Conservation (phyloP, 495 filamentous ascomycete species). For the Evansstolkia leycettana region DNA sequence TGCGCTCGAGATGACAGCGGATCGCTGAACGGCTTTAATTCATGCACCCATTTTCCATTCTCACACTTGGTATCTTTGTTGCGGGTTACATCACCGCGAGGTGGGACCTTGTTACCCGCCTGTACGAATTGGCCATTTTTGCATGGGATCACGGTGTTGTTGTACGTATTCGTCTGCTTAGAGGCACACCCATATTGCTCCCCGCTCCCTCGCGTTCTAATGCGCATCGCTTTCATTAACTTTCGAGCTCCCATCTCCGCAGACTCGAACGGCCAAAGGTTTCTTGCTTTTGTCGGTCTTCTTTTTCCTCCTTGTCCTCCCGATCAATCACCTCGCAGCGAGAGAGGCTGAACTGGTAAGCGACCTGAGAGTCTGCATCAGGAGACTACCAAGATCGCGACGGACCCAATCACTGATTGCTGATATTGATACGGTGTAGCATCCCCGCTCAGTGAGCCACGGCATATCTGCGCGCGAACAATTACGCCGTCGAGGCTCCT, state of each 20-base stretch:
- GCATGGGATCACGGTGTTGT: conserved; percentile 98
- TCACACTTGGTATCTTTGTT: conserved; percentile 94
- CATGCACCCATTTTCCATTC: conserved; percentile 94
- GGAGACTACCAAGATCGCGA: not conserved
- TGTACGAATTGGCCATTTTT: conserved; percentile 93
- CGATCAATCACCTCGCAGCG: conserved; percentile 58
- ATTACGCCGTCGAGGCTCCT: conserved; percentile 84
- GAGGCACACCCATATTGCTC: no score
- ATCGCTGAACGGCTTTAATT: conserved; percentile 33
- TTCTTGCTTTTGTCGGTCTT: conserved; percentile 62
- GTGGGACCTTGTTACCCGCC: conserved; percentile 91
- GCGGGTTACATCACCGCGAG: conserved; percentile 98
- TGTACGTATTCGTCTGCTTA: conserved; percentile 45
- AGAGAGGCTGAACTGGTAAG: conserved; percentile 50
- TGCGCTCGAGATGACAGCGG: conserved; percentile 18
- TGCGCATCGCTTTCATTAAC: not conserved
- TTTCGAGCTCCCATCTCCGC: not conserved
- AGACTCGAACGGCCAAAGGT: conserved; percentile 62
- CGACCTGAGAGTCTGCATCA: not conserved
- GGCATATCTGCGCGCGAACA: conserved; percentile 95
- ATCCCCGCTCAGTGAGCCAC: conserved; percentile 67
- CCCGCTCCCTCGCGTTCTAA: no score
- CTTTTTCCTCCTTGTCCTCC: conserved; percentile 65
- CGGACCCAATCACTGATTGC: conserved; percentile 5
- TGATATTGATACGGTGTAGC: conserved; percentile 39